A percentile compares a stretch with the other conserved stretches of the same genome.
These are phyloP conservation scores for Kwoniella sp. DNA, from an alignment of 768 basidiomycete genomes.

Conservation along the genomic window DNA sequence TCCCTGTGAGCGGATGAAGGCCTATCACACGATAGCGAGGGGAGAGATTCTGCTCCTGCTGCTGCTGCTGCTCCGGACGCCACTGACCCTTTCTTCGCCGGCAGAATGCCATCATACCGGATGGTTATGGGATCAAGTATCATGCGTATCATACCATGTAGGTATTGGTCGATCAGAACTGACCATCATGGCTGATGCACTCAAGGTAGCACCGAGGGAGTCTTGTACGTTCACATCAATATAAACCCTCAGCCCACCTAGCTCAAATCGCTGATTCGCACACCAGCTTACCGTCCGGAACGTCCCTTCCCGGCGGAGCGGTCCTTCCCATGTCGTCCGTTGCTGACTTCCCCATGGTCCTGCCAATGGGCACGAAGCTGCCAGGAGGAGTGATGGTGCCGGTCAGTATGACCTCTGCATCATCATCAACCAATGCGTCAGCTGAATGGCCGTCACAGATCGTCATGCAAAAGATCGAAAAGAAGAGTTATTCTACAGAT, in stretches of 20 bases:
- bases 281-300: slow-evolving; percentile 39
- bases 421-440: too few relatives aligned
- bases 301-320: slow-evolving; percentile 41
- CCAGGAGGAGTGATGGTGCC: slow-evolving; percentile 47
- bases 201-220: slow-evolving; percentile 37
- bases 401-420: slow-evolving; percentile 16
- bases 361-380: slow-evolving; percentile 40
- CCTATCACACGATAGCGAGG: too few relatives aligned
- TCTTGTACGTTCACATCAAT: slow-evolving; percentile 29
- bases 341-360: slow-evolving; percentile 42
- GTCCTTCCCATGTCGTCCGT: slow-evolving; percentile 43
- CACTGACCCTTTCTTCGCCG: background rate
- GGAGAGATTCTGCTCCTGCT: background rate
- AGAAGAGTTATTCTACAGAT: background rate
- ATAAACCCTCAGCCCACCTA: background rate
- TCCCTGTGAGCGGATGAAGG: slow-evolving; percentile 31
- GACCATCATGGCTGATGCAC: background rate
- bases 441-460: too few relatives aligned
- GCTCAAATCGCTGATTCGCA: background rate
- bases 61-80: background rate
- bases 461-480: slow-evolving; percentile 16
- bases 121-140: slow-evolving; percentile 47
- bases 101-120: slow-evolving; percentile 44
- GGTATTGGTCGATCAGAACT: slow-evolving; percentile 2
- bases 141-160: slow-evolving; percentile 47